Evolutionary conservation across 78 protist genomes (phyloP).

Genomic region (Polysphondylium violaceum): DNA sequence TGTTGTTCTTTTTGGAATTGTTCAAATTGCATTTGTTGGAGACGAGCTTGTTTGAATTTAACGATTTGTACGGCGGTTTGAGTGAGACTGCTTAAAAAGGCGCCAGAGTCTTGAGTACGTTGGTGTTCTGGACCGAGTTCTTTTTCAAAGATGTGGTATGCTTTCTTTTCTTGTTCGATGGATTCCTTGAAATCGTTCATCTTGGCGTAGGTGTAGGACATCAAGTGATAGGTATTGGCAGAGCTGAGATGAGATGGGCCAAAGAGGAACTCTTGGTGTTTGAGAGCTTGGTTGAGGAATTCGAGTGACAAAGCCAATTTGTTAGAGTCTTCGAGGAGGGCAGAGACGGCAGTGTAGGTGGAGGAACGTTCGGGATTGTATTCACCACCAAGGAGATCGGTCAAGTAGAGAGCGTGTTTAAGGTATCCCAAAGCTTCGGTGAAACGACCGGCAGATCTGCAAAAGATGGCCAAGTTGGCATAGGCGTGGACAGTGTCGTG

Average conservation of each 20-base stretch:
- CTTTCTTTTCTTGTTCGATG: not conserved
- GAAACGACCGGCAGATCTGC: slow-evolving; percentile 57
- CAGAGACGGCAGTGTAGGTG: slow-evolving; percentile 34
- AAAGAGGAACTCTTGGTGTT: slow-evolving; percentile 44
- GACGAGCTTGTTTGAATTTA: not conserved
- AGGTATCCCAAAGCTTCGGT: slow-evolving; percentile 62
- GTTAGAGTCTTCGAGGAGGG: slow-evolving; percentile 51
- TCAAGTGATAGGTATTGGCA: slow-evolving; percentile 5
- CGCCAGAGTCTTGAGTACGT: slow-evolving; percentile 46
- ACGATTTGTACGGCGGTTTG: not conserved
- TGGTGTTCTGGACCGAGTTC: slow-evolving; percentile 41
- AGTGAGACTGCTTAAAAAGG: not conserved
- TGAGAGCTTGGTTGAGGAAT: slow-evolving; percentile 20
- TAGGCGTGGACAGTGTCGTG: slow-evolving; percentile 81
- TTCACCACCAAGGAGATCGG: slow-evolving; percentile 46
- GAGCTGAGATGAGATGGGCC: slow-evolving; percentile 25
- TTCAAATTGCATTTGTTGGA: not conserved
- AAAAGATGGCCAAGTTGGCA: slow-evolving; percentile 68
- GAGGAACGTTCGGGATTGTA: slow-evolving; percentile 77
- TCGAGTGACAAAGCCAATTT: slow-evolving; percentile 23
- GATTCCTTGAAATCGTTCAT: slow-evolving; percentile 8
- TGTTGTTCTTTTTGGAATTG: slow-evolving; percentile 18
- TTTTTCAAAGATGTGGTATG: slow-evolving; percentile 22
- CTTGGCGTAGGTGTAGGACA: slow-evolving; percentile 16
- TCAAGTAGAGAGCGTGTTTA: slow-evolving; percentile 56